Percentiles rank a stretch among this genome's conserved stretches.
These are phyloP conservation scores for Piper betle DNA, from an alignment of 164 flowering plant species.

Conservation along the genomic window DNA sequence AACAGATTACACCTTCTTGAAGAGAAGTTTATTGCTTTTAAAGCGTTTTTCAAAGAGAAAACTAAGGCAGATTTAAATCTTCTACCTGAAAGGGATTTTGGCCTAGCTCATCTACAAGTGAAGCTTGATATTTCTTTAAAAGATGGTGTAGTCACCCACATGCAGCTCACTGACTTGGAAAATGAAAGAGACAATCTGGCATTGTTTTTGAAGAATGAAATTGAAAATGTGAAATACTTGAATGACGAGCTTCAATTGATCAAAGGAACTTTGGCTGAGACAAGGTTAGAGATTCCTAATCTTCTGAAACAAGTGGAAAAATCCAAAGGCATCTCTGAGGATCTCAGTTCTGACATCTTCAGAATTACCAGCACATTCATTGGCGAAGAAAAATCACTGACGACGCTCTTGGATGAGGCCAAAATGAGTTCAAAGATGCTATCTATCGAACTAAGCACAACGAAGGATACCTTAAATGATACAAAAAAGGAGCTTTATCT, in stretches of 20 bases:
- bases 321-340: slow-evolving; percentile 25
- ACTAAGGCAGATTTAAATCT: slow-evolving; percentile 41
- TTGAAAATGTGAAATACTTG: slow-evolving; percentile 25
- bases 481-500: slow-evolving; percentile 35
- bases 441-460: slow-evolving; percentile 34
- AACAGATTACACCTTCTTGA: slow-evolving; percentile 23
- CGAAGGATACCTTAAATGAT: slow-evolving; percentile 32
- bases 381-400: slow-evolving; percentile 23
- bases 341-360: slow-evolving; percentile 46
- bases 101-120: slow-evolving; percentile 36
- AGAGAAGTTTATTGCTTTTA: slow-evolving; percentile 33
- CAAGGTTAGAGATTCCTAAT: slow-evolving; percentile 37
- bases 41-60: slow-evolving; percentile 36
- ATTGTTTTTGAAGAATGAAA: slow-evolving; percentile 31
- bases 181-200: slow-evolving; percentile 41
- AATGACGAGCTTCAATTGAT: slow-evolving; percentile 34
- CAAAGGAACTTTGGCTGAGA: slow-evolving; percentile 31
- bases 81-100: slow-evolving; percentile 33
- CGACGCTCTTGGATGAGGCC: slow-evolving; percentile 40
- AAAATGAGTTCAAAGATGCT: slow-evolving; percentile 23
- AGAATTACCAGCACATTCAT: slow-evolving; percentile 29
- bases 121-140: slow-evolving; percentile 27
- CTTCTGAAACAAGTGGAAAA: slow-evolving; percentile 29
- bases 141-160: slow-evolving; percentile 24
- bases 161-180: slow-evolving; percentile 26